Evolutionary conservation across 148 eudicot species (phyloP).

Genomic region (Fagopyrum homotropicum): DNA sequence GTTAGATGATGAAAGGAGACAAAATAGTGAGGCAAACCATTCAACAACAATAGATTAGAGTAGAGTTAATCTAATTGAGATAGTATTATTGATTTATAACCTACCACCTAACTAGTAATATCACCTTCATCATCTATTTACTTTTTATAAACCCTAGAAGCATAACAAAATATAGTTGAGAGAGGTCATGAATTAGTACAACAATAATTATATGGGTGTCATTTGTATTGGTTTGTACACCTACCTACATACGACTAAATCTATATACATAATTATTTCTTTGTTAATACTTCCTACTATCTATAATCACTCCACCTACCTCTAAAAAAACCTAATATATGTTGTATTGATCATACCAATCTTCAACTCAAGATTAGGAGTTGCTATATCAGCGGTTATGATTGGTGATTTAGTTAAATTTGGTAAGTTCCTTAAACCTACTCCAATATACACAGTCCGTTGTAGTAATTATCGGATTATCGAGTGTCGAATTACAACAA

Average conservation of each 20-base stretch:
- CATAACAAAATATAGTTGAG: neutral
- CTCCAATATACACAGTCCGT: too few relatives aligned
- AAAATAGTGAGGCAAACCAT: neutral
- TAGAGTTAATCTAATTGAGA: constrained; percentile 1
- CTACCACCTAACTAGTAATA: neutral
- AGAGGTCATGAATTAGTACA: neutral
- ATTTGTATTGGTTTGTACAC: neutral
- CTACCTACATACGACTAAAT: neutral
- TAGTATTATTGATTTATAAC: neutral
- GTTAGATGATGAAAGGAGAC: neutral
- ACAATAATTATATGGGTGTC: neutral
- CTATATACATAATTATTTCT: neutral
- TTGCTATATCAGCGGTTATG: too few relatives aligned
- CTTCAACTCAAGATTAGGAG: too few relatives aligned
- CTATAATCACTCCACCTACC: too few relatives aligned
- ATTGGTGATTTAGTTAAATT: too few relatives aligned
- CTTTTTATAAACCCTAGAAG: neutral
- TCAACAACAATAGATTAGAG: neutral
- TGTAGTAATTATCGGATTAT: too few relatives aligned
- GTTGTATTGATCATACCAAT: too few relatives aligned
- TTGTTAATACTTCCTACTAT: neutral
- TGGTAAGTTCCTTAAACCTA: too few relatives aligned
- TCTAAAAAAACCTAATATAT: too few relatives aligned
- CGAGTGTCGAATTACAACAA: too few relatives aligned
- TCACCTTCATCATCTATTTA: neutral